Evolutionary conservation across 179 eudicot genomes (phyloP).

Genomic region (Spinacia oleracea): DNA sequence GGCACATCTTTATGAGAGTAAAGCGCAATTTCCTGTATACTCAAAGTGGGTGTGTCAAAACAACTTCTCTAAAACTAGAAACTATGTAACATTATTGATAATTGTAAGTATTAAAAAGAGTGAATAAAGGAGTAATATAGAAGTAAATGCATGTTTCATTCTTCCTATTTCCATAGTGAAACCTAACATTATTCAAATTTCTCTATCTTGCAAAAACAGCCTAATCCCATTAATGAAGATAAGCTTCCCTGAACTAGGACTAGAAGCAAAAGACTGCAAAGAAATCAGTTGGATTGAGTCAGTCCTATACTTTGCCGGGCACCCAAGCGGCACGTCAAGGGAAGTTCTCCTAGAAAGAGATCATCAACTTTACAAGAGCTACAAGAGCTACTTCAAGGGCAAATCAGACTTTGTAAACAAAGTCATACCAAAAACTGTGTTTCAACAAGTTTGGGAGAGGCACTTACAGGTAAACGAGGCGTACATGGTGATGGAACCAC

Average conservation of each 20-base stretch:
- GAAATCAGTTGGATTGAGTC: conserved; percentile 41
- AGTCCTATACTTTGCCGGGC: conserved; percentile 24
- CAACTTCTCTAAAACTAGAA: too few relatives aligned
- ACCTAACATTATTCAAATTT: neutral
- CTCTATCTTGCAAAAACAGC: conserved; percentile 21
- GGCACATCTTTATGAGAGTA: too few relatives aligned
- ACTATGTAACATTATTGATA: neutral
- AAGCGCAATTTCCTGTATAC: too few relatives aligned
- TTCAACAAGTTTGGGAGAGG: conserved; percentile 28
- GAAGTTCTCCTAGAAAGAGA: conserved; percentile 32
- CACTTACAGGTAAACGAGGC: conserved; percentile 28
- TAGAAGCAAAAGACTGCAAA: conserved; percentile 28
- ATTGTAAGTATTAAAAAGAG: neutral
- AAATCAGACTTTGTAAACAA: conserved; percentile 36
- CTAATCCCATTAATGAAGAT: conserved; percentile 26
- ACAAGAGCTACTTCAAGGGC: conserved; percentile 29
- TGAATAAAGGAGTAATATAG: neutral
- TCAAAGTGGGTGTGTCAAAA: too few relatives aligned
- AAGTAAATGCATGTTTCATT: neutral
- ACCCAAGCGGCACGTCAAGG: conserved; percentile 20
- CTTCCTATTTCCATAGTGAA: neutral
- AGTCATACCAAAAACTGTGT: conserved; percentile 27
- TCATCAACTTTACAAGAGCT: conserved; percentile 26
- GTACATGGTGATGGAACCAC: conserved; percentile 40
- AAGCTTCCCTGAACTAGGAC: conserved; percentile 31